Conservation (phyloP, 306 rosid genomes). For the Prunus davidiana region DNA sequence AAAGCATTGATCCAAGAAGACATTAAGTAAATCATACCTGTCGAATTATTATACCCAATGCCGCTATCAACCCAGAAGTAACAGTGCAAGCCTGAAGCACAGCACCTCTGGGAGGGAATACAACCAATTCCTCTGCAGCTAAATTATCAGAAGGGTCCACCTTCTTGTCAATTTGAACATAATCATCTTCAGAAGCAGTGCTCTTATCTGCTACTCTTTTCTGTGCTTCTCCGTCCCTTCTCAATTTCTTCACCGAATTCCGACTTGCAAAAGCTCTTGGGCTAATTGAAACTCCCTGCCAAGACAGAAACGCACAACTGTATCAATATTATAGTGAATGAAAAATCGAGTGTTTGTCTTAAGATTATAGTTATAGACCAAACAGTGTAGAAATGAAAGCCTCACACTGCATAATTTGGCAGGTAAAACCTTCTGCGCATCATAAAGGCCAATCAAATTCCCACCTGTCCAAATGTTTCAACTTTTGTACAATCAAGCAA, state of each 20-base stretch:
- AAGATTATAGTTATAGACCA: neutral
- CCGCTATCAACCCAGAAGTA: constrained; percentile 75
- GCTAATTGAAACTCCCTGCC: constrained; percentile 37
- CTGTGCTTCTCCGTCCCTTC: constrained; percentile 24
- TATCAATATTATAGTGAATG: neutral
- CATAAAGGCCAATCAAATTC: constrained; percentile 19
- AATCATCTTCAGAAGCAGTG: constrained; percentile 37
- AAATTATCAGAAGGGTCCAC: constrained; percentile 34
- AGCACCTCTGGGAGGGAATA: constrained; percentile 50
- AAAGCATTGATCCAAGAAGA: neutral
- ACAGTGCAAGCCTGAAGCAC: constrained; percentile 81
- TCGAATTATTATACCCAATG: constrained; percentile 60
- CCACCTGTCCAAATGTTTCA: constrained; percentile 34
- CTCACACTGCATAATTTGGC: constrained; percentile 32
- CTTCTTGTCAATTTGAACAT: constrained; percentile 38
- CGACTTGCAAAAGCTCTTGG: constrained; percentile 50
- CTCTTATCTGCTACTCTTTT: constrained; percentile 28
- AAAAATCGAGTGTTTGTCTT: neutral
- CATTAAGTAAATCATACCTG: constrained; percentile 47
- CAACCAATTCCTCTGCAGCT: constrained; percentile 29
- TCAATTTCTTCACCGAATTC: constrained; percentile 54
- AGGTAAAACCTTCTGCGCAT: constrained; percentile 24
- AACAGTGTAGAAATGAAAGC: neutral
- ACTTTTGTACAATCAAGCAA: constrained; percentile 15
- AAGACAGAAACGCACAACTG: constrained; percentile 7